Base-by-base conservation (phyloP, 2,329 filamentous ascomycete genomes). In the Salinomyces thailandicus region DNA sequence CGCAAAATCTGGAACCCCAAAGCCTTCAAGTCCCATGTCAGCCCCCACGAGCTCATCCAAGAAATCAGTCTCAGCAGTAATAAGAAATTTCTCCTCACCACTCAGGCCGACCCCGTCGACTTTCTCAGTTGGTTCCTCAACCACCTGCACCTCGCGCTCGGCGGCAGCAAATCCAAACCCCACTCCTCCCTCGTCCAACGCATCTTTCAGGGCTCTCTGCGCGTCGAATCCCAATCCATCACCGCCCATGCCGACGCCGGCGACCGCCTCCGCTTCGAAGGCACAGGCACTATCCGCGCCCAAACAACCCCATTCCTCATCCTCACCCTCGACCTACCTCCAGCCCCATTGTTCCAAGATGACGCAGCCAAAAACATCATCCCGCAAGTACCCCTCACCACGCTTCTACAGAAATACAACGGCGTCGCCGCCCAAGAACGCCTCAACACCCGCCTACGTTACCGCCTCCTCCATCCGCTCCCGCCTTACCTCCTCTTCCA, bases 121-220 rank as follows among this genome's bases (percentile, higher is more conserved):
- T 96, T 98, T 54, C 69, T 98, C 31, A 87, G 84, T 17, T 98
- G 91, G 91, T 95, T 96, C 59, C 73, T 98, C 38, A 96, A 98
- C 66, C 85, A 93, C 59, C 73, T 98, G 8, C 91, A 98, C 59
- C 72, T 95, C 12, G 82, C 85, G 14, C 74, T 98, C 2, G 91
- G 91, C 36, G 91, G 91, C 44, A 87, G 81, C 57, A 89, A 85
- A 57, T 81, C 82, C 5, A 91, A 85, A 52, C 82, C 87, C 1
- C 77, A 80, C 17, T 81, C 78, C 51, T 89, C 81, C 56, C 86
- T 95, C 48, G 71, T 98, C 34, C 91, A 98, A 56, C 80, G 81
- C 46, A 82, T 91, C 36, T 96, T 98, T 62, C 91, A 98, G 63
- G 91, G 91, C 44, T 81, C 78, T 46, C 72, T 98, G 37, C 86